Evolutionary conservation across 208 protist genomes (phyloP).

Genomic region (Leishmania aethiopica): DNA sequence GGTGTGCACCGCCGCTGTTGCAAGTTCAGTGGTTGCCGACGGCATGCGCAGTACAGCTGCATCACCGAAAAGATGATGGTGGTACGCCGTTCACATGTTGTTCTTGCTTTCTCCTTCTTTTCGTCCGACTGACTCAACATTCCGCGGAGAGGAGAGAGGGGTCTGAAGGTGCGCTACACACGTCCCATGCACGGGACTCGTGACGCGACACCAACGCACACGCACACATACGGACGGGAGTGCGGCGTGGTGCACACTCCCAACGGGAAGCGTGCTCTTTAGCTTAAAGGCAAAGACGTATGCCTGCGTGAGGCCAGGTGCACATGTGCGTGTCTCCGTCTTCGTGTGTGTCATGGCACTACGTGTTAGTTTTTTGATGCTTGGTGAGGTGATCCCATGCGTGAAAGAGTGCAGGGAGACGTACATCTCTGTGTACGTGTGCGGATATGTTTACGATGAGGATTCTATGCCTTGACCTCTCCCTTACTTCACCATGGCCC

Average conservation of each 20-base stretch:
- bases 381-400: too few species aligned
- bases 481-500: background rate
- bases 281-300: background rate
- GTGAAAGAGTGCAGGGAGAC: too few species aligned
- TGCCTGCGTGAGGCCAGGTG: too few species aligned
- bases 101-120: background rate
- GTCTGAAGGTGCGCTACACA: background rate
- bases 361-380: too few species aligned
- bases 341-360: background rate
- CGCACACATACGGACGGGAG: too few species aligned
- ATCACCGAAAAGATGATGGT: background rate
- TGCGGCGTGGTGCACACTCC: too few species aligned
- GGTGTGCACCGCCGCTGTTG: too few species aligned
- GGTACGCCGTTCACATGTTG: background rate
- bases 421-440: constrained; percentile 17
- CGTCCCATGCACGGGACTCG: background rate
- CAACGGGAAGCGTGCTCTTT: too few species aligned
- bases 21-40: background rate
- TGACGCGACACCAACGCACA: too few species aligned
- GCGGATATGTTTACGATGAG: background rate
- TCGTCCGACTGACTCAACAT: background rate
- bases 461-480: background rate
- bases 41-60: background rate
- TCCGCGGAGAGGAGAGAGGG: background rate
- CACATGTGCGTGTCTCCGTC: background rate